Evolutionary conservation across 805 yeast species (phyloP).

Genomic region (Ogataea zsoltii): DNA sequence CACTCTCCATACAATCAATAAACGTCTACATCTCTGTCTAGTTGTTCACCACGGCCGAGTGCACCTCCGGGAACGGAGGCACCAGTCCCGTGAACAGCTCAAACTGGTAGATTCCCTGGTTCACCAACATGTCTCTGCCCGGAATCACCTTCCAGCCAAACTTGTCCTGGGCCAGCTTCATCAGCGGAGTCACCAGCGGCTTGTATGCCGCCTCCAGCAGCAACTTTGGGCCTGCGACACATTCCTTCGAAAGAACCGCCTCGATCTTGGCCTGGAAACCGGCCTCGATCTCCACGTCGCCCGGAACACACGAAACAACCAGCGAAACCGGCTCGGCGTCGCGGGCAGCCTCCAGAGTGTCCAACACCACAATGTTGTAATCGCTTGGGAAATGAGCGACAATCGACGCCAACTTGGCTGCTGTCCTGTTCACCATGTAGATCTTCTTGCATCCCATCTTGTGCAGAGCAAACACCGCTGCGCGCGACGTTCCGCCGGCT

Average conservation of each 20-base stretch:
- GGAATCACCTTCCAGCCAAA: constrained; percentile 80
- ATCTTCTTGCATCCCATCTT: constrained; percentile 75
- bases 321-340: constrained; percentile 52
- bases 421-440: constrained; percentile 80
- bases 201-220: constrained; percentile 94
- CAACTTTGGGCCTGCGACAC: constrained; percentile 46
- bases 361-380: constrained; percentile 60
- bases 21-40: constrained; percentile 1
- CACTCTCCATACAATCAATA: too few species aligned
- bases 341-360: constrained; percentile 46
- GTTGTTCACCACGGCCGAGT: constrained; percentile 52
- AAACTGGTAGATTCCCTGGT: constrained; percentile 92
- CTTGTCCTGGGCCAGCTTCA: constrained; percentile 68
- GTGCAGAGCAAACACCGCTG: constrained; percentile 86
- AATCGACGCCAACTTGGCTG: constrained; percentile 60
- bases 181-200: constrained; percentile 82
- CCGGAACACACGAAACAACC: constrained; percentile 82
- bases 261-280: constrained; percentile 50
- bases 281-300: constrained; percentile 66
- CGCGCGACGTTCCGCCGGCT: constrained; percentile 97
- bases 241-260: constrained; percentile 45
- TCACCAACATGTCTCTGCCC: constrained; percentile 89
- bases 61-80: constrained; percentile 64
- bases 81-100: constrained; percentile 66
- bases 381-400: constrained; percentile 56